Evolutionary conservation across 345 rosid genomes (phyloP).

Genomic region (Cardamine chenopodiifolia): DNA sequence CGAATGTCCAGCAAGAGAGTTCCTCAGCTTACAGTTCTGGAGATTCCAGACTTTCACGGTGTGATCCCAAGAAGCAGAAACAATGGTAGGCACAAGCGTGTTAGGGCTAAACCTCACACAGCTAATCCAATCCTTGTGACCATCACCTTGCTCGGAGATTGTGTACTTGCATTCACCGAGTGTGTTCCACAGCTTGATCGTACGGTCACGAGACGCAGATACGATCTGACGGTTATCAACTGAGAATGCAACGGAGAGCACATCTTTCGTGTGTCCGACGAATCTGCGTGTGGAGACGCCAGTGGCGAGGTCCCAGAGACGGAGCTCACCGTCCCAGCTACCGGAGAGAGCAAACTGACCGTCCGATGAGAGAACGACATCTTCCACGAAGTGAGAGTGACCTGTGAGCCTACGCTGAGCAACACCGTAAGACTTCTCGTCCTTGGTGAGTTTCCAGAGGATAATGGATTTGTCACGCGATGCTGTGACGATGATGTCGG

Average conservation of each 20-base stretch:
- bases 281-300: constrained; percentile 78
- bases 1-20: constrained; percentile 59
- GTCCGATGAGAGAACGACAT: constrained; percentile 92
- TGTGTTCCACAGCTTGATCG: constrained; percentile 94
- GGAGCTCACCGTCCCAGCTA: constrained; percentile 98
- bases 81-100: constrained; percentile 76
- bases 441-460: constrained; percentile 87
- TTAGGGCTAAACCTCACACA: constrained; percentile 94
- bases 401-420: constrained; percentile 93
- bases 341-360: constrained; percentile 97
- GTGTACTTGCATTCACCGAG: constrained; percentile 98
- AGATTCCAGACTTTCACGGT: constrained; percentile 87
- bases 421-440: constrained; percentile 75
- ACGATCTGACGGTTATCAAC: constrained; percentile 96
- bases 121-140: constrained; percentile 89
- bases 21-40: constrained; percentile 73
- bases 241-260: constrained; percentile 91
- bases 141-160: constrained; percentile 72
- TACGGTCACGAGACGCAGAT: constrained; percentile 88
- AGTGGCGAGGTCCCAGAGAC: constrained; percentile 84
- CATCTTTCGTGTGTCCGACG: constrained; percentile 95
- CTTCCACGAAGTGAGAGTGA: constrained; percentile 92
- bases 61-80: constrained; percentile 82
- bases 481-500: constrained; percentile 85
- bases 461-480: constrained; percentile 98